phyloP scores from a whole-genome alignment of 2,329 filamentous ascomycete species.

The Clonostachys sp. region DNA sequence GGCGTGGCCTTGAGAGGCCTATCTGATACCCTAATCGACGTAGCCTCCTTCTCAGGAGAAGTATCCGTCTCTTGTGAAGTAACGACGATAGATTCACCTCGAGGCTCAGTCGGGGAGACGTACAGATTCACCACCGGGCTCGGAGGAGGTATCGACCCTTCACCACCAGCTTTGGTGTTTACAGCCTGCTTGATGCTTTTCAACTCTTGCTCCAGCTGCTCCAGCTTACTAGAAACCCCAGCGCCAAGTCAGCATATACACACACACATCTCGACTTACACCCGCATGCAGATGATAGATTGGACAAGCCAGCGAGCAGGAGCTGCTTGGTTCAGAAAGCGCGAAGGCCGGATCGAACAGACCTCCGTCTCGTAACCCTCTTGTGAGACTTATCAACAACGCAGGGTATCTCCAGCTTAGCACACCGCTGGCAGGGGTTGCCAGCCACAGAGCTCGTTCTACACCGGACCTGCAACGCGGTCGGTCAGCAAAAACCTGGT shows the following conservation, averaged over 20 bases:
- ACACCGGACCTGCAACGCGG: slow-evolving; percentile 32
- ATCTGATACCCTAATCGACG: background rate
- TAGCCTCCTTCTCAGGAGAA: background rate
- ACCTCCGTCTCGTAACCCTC: slow-evolving; percentile 39
- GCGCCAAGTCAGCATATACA: background rate
- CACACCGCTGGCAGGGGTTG: slow-evolving; percentile 37
- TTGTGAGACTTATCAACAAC: slow-evolving; percentile 43
- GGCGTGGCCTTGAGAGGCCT: slow-evolving; percentile 1
- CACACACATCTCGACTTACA: background rate
- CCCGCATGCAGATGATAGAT: too few relatives aligned
- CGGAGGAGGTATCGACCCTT: slow-evolving; percentile 12
- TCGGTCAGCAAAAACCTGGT: slow-evolving; percentile 2
- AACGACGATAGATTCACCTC: background rate
- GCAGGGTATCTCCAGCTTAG: slow-evolving; percentile 35
- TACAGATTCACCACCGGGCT: slow-evolving; percentile 1
- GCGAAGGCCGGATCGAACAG: background rate
- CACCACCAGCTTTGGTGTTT: slow-evolving; percentile 10
- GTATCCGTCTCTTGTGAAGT: too few relatives aligned
- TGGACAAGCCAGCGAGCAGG: too few relatives aligned
- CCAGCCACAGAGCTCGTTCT: slow-evolving; percentile 29
- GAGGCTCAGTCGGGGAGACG: background rate
- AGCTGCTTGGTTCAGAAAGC: background rate
- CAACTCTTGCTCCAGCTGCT: slow-evolving; percentile 50
- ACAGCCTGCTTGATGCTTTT: slow-evolving; percentile 49
- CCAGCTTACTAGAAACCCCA: slow-evolving; percentile 38